Evolutionary conservation across 257 asterid species (phyloP).

Genomic region (Gentiana dahurica): DNA sequence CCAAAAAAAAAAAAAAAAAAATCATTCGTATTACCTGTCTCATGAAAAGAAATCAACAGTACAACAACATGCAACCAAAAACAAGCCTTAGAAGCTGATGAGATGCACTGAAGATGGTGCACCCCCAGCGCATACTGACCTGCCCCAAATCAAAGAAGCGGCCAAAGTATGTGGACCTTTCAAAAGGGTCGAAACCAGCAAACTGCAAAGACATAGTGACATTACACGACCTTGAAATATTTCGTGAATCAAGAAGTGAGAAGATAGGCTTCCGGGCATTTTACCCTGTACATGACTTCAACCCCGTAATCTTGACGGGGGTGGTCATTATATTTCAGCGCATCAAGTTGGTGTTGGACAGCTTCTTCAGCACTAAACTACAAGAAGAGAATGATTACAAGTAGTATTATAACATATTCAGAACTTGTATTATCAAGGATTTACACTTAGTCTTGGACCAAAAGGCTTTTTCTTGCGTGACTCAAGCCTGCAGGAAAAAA

Average conservation of each 20-base stretch:
- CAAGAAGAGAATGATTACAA: conserved; percentile 11
- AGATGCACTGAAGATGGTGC: neutral
- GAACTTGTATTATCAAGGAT: conserved; percentile 8
- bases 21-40: no score
- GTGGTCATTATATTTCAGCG: conserved; percentile 87
- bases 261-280: conserved; percentile 5
- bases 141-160: conserved; percentile 96
- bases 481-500: conserved; percentile 54
- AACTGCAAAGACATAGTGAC: conserved; percentile 32
- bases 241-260: conserved; percentile 3
- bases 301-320: conserved; percentile 89
- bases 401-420: conserved; percentile 3
- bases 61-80: no score
- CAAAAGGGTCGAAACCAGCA: conserved; percentile 96
- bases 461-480: conserved; percentile 67
- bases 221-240: conserved; percentile 5
- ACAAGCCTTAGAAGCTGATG: no score
- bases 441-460: conserved; percentile 87
- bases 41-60: no score
- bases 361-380: conserved; percentile 92
- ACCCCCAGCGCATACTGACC: conserved; percentile 31
- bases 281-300: conserved; percentile 93
- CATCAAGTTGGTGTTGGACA: conserved; percentile 76
- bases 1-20: no score
- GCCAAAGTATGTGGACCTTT: conserved; percentile 89